Evolutionary conservation across 371 early-diverging fungal genomes (phyloP), one percentile per base, ranked within the genome.

Genomic region (Lichtheimia hyalospora): DNA sequence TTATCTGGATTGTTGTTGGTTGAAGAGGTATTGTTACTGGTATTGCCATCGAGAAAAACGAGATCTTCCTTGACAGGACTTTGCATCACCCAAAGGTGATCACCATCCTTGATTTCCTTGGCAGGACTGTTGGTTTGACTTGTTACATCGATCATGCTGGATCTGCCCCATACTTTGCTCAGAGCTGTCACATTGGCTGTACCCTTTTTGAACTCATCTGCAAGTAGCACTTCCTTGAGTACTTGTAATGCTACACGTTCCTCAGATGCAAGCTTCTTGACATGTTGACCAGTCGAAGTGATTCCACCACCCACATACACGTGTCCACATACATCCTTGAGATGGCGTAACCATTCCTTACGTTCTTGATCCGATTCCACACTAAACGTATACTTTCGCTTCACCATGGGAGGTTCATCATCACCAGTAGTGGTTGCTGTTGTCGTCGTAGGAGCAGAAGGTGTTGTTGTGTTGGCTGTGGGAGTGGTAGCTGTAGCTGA

Each of bases 191-290:
- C 53, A 28, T 58, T 63, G n/a, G 68, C 68, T 5, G 68, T 68
- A 1, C 67, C 64, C 15, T 70, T 69, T 42, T 79, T 80, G 42
- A 75, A 73, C 25, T 86, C 82, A 23, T 84, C 82, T 1, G 83
- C 79, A 43, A 86, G 60, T 48, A 86, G 34, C 0, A 76, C 63
- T 52, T 86, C 86, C 56, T 82, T 83, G 15, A 86, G 62, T 4
- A 86, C 83, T 49, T 84, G 86, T 1, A 86, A 68, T 2, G 81
- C 83, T 24, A 86, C 80, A 14, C 69, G 67, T 41, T 73, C 67
- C 42, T 79, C 80, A 2, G 63, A 55, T 13, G 67, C 56, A 7
- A 49, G 25, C 10, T 23, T 23, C 49, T 59, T 67, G n/a, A 58
- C 64, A 24, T 64, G 66, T 42, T 73, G 73, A 28, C 66, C 39